phyloP scores from a whole-genome alignment of 345 rosid species.

The Moricandia moricandioides region DNA sequence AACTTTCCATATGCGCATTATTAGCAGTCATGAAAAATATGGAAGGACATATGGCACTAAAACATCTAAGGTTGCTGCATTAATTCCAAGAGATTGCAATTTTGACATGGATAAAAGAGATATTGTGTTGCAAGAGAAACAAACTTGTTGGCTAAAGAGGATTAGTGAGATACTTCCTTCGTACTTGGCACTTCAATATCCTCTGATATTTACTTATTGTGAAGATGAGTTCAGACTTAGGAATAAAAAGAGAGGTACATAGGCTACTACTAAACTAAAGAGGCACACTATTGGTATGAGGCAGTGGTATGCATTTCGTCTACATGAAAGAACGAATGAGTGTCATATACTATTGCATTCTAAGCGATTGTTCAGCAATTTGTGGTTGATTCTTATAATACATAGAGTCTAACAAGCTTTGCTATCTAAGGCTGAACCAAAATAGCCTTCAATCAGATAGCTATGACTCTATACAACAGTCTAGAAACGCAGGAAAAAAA shows the following conservation, averaged over 20 bases:
- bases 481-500: background rate
- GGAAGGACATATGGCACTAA: too few relatives aligned
- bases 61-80: too few relatives aligned
- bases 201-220: background rate
- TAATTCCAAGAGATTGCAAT: background rate
- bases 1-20: too few relatives aligned
- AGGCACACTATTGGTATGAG: background rate
- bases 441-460: background rate
- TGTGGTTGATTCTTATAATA: background rate
- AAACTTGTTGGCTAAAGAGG: background rate
- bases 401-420: background rate
- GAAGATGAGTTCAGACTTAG: background rate
- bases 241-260: background rate
- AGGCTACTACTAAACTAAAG: background rate
- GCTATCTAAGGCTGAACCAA: background rate
- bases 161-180: background rate
- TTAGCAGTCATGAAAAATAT: too few relatives aligned
- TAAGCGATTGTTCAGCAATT: background rate
- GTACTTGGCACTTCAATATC: background rate
- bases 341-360: background rate
- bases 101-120: background rate
- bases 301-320: background rate
- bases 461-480: background rate
- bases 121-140: background rate
- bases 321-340: background rate